Percentiles rank a stretch among this genome's conserved stretches.
Evolutionary conservation across 2,329 filamentous ascomycete genomes (phyloP).

Genomic region (Beauveria pseudobassiana): DNA sequence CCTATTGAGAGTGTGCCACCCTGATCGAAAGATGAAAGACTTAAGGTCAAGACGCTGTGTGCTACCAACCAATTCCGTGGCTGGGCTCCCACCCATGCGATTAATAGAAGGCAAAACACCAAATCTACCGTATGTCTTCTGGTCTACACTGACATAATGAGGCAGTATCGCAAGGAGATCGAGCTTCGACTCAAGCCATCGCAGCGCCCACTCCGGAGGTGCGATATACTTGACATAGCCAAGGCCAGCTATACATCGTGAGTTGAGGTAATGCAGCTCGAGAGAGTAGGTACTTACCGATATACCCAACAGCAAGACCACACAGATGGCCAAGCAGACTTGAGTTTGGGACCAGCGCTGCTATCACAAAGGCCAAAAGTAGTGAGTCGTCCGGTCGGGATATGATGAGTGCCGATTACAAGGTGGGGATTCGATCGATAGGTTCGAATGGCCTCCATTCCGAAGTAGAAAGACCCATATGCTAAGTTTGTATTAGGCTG

Average conservation of each 20-base stretch:
- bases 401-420: conserved; percentile 52
- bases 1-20: not conserved
- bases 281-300: conserved; percentile 51
- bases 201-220: conserved; percentile 78
- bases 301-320: conserved; percentile 75
- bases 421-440: conserved; percentile 76
- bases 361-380: conserved; percentile 65
- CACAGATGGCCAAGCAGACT: conserved; percentile 83
- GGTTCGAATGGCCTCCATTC: conserved; percentile 78
- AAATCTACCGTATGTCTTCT: conserved; percentile 91
- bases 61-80: conserved; percentile 52
- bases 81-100: conserved; percentile 33
- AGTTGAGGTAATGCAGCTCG: not conserved
- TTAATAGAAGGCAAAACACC: conserved; percentile 67
- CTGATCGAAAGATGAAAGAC: conserved; percentile 17
- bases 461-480: conserved; percentile 86
- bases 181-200: conserved; percentile 83
- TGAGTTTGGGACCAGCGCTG: conserved; percentile 70
- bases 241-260: conserved; percentile 56
- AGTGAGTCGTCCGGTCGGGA: conserved; percentile 86
- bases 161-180: conserved; percentile 78
- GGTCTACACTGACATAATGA: conserved; percentile 89
- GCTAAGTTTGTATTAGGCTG: conserved; percentile 37
- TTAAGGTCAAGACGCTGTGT: conserved; percentile 62
- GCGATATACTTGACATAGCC: conserved; percentile 86